Evolutionary conservation across 257 asterid genomes (phyloP).

Genomic region (Euphrasia confusa): DNA sequence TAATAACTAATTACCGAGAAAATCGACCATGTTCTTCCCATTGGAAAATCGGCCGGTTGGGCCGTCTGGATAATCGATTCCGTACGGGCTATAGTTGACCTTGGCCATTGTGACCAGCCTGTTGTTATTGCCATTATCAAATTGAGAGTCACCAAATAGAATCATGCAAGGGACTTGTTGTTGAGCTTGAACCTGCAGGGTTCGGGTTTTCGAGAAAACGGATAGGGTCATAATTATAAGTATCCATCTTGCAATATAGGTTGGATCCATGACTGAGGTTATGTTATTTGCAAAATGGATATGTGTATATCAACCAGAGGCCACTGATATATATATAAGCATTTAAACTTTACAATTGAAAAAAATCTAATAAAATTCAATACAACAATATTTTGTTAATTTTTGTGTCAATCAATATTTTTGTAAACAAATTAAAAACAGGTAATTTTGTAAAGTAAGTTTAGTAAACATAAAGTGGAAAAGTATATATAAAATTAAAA

Average conservation of each 20-base stretch:
- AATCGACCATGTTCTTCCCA: constrained; percentile 34
- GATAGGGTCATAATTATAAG: constrained; percentile 10
- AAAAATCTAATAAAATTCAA: too few species aligned
- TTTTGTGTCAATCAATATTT: too few species aligned
- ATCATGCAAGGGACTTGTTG: constrained; percentile 46
- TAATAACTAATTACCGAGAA: constrained; percentile 25
- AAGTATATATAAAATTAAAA: too few species aligned
- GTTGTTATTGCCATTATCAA: constrained; percentile 63
- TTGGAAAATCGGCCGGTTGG: constrained; percentile 55
- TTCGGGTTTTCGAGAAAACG: constrained; percentile 1
- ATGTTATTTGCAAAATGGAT: neutral
- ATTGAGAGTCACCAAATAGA: constrained; percentile 45
- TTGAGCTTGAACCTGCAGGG: constrained; percentile 12
- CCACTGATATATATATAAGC: too few species aligned
- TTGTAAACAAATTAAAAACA: too few species aligned
- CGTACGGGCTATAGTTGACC: constrained; percentile 50
- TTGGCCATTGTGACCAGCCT: constrained; percentile 32
- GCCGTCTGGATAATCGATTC: constrained; percentile 47
- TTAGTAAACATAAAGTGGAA: too few species aligned
- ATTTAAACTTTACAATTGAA: too few species aligned
- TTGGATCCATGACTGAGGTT: constrained; percentile 13
- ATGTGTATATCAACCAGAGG: too few species aligned
- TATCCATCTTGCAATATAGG: constrained; percentile 13
- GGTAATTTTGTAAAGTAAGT: too few species aligned
- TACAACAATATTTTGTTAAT: too few species aligned